Evolutionary conservation across 345 rosid species (phyloP).

Genomic region (Arabis alpina): DNA sequence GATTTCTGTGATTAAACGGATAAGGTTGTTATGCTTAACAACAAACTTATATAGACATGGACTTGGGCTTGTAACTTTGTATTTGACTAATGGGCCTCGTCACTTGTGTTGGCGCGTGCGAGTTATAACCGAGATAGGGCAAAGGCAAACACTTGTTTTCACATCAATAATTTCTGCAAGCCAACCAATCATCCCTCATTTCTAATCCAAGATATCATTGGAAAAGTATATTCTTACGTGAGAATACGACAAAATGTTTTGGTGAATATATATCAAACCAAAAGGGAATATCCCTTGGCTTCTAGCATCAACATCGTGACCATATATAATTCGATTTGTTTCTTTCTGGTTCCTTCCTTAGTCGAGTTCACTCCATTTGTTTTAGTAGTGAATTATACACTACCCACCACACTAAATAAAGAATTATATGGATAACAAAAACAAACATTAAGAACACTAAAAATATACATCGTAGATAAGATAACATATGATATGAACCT

Average conservation of each 20-base stretch:
- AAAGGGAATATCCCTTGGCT: conserved; percentile 13
- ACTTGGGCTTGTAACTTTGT: too few species aligned
- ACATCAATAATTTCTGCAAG: too few species aligned
- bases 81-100: too few species aligned
- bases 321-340: not conserved
- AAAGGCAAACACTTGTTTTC: too few species aligned
- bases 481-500: conserved; percentile 10
- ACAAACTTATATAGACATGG: too few species aligned
- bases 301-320: conserved; percentile 11
- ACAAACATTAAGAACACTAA: conserved; percentile 1
- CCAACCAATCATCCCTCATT: too few species aligned
- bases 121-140: too few species aligned
- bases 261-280: not conserved
- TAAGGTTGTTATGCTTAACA: too few species aligned
- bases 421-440: conserved; percentile 4
- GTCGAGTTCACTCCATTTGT: not conserved
- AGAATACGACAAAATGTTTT: conserved; percentile 9
- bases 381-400: conserved; percentile 1
- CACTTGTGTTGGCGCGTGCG: too few species aligned
- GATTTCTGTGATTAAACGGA: too few species aligned
- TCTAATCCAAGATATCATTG: conserved; percentile 1
- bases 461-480: conserved; percentile 17
- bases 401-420: not conserved
- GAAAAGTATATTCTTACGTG: conserved; percentile 19
- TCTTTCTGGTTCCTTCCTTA: not conserved